Evolutionary conservation across 495 filamentous ascomycete genomes (phyloP), one percentile per base, ranked within the genome.

Genomic region (Neurospora hispaniola): DNA sequence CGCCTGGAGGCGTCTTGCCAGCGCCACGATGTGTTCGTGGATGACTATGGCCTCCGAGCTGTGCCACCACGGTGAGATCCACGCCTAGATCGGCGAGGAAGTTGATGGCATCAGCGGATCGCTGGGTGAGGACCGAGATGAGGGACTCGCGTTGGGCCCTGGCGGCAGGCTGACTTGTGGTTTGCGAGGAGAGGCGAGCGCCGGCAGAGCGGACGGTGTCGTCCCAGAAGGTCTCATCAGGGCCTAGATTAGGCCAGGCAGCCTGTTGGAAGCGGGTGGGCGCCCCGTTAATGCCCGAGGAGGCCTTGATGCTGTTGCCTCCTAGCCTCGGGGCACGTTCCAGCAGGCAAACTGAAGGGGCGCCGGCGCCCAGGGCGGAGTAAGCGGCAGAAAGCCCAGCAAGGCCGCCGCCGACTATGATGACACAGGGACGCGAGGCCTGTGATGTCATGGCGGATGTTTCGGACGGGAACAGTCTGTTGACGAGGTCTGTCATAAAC

Each of bases 241-340:
- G 76, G 11, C 75, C 70, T 10, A 74, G 70, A 20, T 69, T 71
- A 71, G 62, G 11, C 48, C 69, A 31, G 59, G 71, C 74, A 4
- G n/a, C 71, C n/a, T 77, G 74, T 74, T 89, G 87, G 73, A 84
- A 88, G 18, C 80, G 78, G 0, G 87, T 88, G 16, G 84, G 83
- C 1, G 86, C 86, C 8, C 87, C 88, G 75, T 89, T 90, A 79
- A 90, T 90, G 5, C 88, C 87, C 0, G 87, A 89, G 0, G 88
- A 89, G 2, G 88, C 88, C 75, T 90, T 90, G 78, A 89, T 88
- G 76, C 82, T 85, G 75, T 90, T 90, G 9, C 88, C 88, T n/a
- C 88, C 88, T 0, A 87, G 87, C 73, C 87, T 88, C 12, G 83
- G 71, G 11, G 82, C 81, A 8, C 86, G 82, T 69, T 90, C 87